These are phyloP conservation scores for Oryza rufipogon DNA, from an alignment of 176 grass and related monocot species.

Conservation along the genomic window DNA sequence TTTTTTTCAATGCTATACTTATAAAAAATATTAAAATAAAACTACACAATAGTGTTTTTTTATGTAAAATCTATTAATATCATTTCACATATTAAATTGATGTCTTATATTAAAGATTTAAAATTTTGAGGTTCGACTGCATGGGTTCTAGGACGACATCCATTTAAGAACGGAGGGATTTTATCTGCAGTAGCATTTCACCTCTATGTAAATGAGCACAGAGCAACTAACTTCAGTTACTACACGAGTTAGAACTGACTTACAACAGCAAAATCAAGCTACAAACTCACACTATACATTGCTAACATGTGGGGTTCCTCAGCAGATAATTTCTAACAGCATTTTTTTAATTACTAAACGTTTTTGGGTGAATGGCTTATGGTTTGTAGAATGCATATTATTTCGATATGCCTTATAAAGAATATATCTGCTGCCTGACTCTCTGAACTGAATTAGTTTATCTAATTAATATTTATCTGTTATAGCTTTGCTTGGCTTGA, in stretches of 20 bases:
- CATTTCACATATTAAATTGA: no score
- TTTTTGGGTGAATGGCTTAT: neutral
- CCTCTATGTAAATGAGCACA: neutral
- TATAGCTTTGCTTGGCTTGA: slow-evolving; percentile 86
- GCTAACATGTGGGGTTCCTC: neutral
- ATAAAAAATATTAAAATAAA: no score
- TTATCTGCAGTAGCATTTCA: neutral
- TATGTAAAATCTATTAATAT: no score
- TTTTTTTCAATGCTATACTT: no score
- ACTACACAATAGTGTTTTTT: no score
- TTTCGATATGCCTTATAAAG: neutral
- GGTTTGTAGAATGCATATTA: neutral
- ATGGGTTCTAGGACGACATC: no score
- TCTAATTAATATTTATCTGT: slow-evolving; percentile 21
- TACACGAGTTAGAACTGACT: no score
- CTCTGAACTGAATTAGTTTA: neutral
- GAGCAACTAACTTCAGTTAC: neutral
- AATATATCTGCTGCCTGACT: neutral
- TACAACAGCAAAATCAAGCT: neutral
- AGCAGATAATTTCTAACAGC: neutral
- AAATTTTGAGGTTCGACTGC: no score
- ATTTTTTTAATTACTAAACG: neutral
- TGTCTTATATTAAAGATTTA: no score
- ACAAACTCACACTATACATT: neutral
- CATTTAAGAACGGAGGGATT: no score